Percentiles rank a stretch among this genome's conserved stretches.
Evolutionary conservation across 83 land plant genomes (phyloP).

Genomic region (Thuja plicata): DNA sequence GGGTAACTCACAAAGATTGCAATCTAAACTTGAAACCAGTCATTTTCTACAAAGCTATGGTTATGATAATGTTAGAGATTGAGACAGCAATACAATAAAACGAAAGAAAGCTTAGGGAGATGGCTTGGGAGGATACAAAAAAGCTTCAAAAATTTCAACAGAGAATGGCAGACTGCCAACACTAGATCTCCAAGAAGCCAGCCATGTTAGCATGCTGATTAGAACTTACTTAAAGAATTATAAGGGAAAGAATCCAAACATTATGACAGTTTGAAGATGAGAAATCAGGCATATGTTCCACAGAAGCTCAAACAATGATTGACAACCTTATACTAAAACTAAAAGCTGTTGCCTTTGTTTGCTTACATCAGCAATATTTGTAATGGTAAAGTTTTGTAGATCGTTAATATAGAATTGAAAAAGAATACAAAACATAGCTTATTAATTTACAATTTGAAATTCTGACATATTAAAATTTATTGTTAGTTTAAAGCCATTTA

Average conservation of each 20-base stretch:
- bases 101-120: not conserved
- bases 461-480: not conserved
- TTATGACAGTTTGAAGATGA: not conserved
- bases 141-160: not conserved
- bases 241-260: not conserved
- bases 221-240: not conserved
- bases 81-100: not conserved
- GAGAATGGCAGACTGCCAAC: not conserved
- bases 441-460: not conserved
- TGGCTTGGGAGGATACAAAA: not conserved
- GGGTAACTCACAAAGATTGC: no score
- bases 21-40: not conserved
- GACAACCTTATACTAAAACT: not conserved
- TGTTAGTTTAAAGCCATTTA: not conserved
- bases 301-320: not conserved
- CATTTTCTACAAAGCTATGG: not conserved
- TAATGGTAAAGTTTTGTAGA: not conserved
- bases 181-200: not conserved
- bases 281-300: not conserved
- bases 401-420: not conserved
- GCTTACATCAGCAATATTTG: not conserved
- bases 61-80: not conserved
- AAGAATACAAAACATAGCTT: not conserved
- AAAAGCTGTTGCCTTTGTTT: not conserved
- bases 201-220: not conserved